Conservation (phyloP, 768 basidiomycete genomes). For the Favolaschia claudopus region DNA sequence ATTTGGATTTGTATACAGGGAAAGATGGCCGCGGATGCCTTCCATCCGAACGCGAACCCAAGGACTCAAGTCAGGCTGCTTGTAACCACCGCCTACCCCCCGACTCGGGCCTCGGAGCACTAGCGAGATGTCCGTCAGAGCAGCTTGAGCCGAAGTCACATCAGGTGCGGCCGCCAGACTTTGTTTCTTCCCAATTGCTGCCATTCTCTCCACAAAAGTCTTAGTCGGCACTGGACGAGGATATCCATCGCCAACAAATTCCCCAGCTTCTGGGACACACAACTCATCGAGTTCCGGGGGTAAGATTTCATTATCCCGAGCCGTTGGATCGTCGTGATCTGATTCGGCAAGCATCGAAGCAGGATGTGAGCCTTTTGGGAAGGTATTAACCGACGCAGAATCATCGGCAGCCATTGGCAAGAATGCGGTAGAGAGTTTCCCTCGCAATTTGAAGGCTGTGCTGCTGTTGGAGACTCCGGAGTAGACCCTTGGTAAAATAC, state of each 20-base stretch:
- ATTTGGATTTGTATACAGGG: neutral
- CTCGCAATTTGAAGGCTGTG: too few relatives aligned
- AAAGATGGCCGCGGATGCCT: neutral
- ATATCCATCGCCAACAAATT: neutral
- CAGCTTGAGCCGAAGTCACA: neutral
- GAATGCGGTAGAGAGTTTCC: too few relatives aligned
- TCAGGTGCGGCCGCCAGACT: neutral
- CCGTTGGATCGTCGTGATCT: too few relatives aligned
- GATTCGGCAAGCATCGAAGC: too few relatives aligned
- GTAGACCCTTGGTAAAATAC: too few relatives aligned
- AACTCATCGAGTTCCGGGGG: neutral
- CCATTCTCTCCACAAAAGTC: constrained; percentile 1
- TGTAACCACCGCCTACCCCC: neutral
- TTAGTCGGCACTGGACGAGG: neutral
- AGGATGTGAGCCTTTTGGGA: too few relatives aligned
- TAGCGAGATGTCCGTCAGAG: neutral
- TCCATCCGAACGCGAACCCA: constrained; percentile 2
- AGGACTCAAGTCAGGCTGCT: neutral
- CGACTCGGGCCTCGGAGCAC: neutral
- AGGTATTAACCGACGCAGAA: too few relatives aligned
- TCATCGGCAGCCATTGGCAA: too few relatives aligned
- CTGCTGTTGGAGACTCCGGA: too few relatives aligned
- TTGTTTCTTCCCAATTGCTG: neutral
- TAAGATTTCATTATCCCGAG: neutral
- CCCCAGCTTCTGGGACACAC: neutral